Evolutionary conservation across 1,284 basidiomycete species (phyloP).

Genomic region (Filobasidium uniguttulatum): DNA sequence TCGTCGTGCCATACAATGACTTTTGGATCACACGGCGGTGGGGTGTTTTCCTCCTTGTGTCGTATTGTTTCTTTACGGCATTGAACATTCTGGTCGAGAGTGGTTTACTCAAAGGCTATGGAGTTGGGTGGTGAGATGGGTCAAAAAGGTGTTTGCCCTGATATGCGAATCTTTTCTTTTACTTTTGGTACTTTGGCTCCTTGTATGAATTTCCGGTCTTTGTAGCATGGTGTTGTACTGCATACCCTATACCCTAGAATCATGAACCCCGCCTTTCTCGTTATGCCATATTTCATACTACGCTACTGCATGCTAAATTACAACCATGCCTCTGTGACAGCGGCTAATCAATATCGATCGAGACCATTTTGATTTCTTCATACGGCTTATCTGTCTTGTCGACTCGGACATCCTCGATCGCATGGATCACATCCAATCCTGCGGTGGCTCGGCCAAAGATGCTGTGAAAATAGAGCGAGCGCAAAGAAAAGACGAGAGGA

Average conservation of each 20-base stretch:
- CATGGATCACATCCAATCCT: constrained; percentile 44
- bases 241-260: background rate
- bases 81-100: constrained; percentile 61
- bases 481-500: too few relatives aligned
- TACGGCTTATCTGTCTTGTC: constrained; percentile 69
- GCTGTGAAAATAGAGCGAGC: constrained; percentile 22
- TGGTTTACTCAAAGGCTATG: constrained; percentile 5
- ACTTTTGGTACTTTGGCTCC: background rate
- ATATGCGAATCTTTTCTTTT: constrained; percentile 1
- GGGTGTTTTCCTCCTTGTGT: constrained; percentile 62
- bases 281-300: too few relatives aligned
- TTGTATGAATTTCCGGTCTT: background rate
- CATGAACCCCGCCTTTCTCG: too few relatives aligned
- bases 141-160: too few relatives aligned
- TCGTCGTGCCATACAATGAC: constrained; percentile 71
- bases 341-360: constrained; percentile 39
- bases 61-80: constrained; percentile 58
- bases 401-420: constrained; percentile 51
- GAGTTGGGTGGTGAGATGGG: too few relatives aligned
- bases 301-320: too few relatives aligned
- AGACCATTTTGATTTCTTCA: constrained; percentile 79
- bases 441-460: constrained; percentile 44
- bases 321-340: background rate
- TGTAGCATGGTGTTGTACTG: background rate
- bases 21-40: constrained; percentile 65